Evolutionary conservation across 441 rosid genomes (phyloP).

Genomic region (Dalechampia spathulata): DNA sequence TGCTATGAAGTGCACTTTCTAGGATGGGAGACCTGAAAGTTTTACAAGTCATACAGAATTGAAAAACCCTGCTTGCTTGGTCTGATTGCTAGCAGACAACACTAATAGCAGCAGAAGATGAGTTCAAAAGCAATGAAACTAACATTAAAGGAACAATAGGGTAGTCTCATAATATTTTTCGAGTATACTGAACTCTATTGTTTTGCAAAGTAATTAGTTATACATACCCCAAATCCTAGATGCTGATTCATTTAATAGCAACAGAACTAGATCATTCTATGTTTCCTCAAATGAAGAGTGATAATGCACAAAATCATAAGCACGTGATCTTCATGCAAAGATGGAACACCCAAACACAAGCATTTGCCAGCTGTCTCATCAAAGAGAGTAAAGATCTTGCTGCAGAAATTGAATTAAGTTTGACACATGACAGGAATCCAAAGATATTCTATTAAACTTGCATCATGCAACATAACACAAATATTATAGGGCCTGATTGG

Average conservation of each 20-base stretch:
- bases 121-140: background rate
- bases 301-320: background rate
- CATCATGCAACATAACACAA: too few relatives aligned
- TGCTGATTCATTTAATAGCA: too few relatives aligned
- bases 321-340: background rate
- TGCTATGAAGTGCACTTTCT: background rate
- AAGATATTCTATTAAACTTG: too few relatives aligned
- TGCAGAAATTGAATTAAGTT: background rate
- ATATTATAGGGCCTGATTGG: too few relatives aligned
- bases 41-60: background rate
- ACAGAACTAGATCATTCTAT: too few relatives aligned
- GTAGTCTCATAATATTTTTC: background rate
- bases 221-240: too few relatives aligned
- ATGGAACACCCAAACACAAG: background rate
- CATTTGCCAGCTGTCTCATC: background rate
- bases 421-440: background rate
- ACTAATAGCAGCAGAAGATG: too few relatives aligned
- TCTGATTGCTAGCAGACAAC: too few relatives aligned
- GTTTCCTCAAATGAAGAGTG: background rate
- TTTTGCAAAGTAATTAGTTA: too few relatives aligned
- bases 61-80: background rate
- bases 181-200: too few relatives aligned
- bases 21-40: background rate
- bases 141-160: background rate
- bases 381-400: background rate